Base-by-base conservation (phyloP, 2,329 filamentous ascomycete species). In the Talaromyces atroroseus region DNA sequence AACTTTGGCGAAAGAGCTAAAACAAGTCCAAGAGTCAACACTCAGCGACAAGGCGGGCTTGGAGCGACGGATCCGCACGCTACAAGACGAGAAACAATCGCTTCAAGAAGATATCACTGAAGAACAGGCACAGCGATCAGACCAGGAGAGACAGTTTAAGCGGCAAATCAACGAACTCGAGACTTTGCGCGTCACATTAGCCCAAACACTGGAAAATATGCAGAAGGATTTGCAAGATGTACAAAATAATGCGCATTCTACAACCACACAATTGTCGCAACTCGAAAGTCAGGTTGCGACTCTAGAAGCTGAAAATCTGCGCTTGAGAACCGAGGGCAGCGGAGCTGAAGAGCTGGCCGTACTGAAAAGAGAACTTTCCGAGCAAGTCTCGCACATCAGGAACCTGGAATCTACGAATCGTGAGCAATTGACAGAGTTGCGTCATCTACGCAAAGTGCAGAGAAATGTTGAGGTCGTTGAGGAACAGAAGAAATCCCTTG, bases 401-500 rank as follows among this genome's bases (percentile, higher is more conserved):
- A 86, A 83, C 29, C 78, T 99, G 2, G 94, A 99, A 69, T 80
- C 83, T 0, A 83, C 84, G 36, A 96, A 90, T 60, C 81, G 89
- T 23, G 90, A 95, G 50, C 89, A 96, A 66, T 78, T 84, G 14
- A 73, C 80, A 0, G 92, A 99, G 68, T 75, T 99, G 36, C 90
- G 88, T 64, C 87, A 91, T 63, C 80, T 95, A 38, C 86, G 91
- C 14, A 88, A 91, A 62, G 76, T 87, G 3, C 86, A 91, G 69
- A 92, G 89, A 73, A 90, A 89, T n/a, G 86, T 96, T 1, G 90
- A 96, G 66, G 83, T 99, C 2, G 88, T 97, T 0, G 91, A 99
- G 68, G 94, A 99, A 70, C 91, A 99, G 76, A 97, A 97, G 77
- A 81, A 89, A 60, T 83, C 85, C 0, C 75, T 99, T 21, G 87